phyloP scores from a whole-genome alignment of 208 protist species.

The Blechomonas ayalai region DNA sequence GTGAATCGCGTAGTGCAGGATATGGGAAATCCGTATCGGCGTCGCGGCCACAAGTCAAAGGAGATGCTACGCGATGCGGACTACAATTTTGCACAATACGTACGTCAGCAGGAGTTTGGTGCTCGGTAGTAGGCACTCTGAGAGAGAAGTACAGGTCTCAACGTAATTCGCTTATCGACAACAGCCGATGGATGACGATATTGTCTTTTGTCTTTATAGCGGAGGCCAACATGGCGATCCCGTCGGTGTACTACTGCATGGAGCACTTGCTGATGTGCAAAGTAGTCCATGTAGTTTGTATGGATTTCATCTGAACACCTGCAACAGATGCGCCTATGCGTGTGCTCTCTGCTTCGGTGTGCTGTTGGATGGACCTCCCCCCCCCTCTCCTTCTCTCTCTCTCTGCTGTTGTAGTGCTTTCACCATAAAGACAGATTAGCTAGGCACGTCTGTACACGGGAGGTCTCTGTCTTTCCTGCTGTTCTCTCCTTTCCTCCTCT shows the following conservation, averaged over 20 bases:
- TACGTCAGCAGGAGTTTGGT: constrained; percentile 44
- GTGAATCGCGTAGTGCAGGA: constrained; percentile 74
- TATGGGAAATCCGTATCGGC: constrained; percentile 78
- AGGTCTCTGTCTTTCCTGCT: constrained; percentile 7
- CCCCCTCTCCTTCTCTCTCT: not conserved
- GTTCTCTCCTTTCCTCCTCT: not conserved
- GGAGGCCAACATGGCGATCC: too few species aligned
- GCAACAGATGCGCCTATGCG: too few species aligned
- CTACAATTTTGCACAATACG: constrained; percentile 77
- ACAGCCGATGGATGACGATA: too few species aligned
- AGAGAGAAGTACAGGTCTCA: constrained; percentile 1
- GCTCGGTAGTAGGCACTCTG: constrained; percentile 13
- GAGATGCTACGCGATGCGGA: constrained; percentile 71
- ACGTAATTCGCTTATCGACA: too few species aligned
- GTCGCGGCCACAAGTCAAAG: constrained; percentile 23
- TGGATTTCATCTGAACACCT: not conserved
- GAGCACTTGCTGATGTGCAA: too few species aligned
- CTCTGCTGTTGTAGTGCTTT: not conserved
- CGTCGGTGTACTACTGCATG: too few species aligned
- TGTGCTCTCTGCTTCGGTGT: too few species aligned
- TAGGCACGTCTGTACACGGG: not conserved
- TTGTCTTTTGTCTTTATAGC: too few species aligned
- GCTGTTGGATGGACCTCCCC: too few species aligned
- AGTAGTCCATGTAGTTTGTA: not conserved
- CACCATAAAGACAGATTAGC: not conserved